These are phyloP conservation scores for Penicillium rolfsii DNA, from an alignment of 2,329 filamentous ascomycete species.

Conservation along the genomic window DNA sequence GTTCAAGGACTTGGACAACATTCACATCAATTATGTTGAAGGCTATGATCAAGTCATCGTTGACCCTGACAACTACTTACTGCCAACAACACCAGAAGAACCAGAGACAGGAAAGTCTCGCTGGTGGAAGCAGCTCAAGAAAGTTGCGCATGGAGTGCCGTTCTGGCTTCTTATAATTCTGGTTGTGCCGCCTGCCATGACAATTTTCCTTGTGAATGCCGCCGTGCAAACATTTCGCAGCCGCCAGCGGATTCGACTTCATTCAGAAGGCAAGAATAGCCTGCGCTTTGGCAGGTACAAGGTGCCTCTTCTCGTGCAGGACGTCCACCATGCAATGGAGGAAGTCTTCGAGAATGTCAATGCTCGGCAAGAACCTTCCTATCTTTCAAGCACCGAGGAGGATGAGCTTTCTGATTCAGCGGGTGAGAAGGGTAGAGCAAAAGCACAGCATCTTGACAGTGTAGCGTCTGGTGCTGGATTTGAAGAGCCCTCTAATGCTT, in stretches of 20 bases:
- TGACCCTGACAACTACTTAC: constrained; percentile 52
- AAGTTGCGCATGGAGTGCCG: constrained; percentile 59
- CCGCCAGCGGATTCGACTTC: constrained; percentile 71
- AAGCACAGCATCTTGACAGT: neutral
- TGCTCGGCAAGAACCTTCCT: constrained; percentile 69
- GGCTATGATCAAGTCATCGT: constrained; percentile 77
- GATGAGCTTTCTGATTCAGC: constrained; percentile 22
- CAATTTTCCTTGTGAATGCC: constrained; percentile 74
- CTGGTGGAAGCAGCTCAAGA: constrained; percentile 40
- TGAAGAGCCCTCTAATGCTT: neutral
- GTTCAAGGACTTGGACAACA: constrained; percentile 66
- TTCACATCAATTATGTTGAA: constrained; percentile 73
- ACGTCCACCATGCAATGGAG: constrained; percentile 75
- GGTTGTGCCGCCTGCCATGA: constrained; percentile 73
- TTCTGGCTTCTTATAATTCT: constrained; percentile 66
- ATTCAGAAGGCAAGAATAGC: constrained; percentile 72
- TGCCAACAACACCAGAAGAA: constrained; percentile 34
- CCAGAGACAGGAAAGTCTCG: constrained; percentile 33
- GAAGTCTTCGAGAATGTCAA: constrained; percentile 75
- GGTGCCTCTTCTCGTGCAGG: constrained; percentile 74
- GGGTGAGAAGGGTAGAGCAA: neutral
- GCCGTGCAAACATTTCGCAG: constrained; percentile 76
- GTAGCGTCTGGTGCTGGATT: neutral
- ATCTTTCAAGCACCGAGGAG: constrained; percentile 55
- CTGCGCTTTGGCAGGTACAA: constrained; percentile 72